phyloP scores from a whole-genome alignment of 192 early-diverging fungal species.

The Coemansia sp. region DNA sequence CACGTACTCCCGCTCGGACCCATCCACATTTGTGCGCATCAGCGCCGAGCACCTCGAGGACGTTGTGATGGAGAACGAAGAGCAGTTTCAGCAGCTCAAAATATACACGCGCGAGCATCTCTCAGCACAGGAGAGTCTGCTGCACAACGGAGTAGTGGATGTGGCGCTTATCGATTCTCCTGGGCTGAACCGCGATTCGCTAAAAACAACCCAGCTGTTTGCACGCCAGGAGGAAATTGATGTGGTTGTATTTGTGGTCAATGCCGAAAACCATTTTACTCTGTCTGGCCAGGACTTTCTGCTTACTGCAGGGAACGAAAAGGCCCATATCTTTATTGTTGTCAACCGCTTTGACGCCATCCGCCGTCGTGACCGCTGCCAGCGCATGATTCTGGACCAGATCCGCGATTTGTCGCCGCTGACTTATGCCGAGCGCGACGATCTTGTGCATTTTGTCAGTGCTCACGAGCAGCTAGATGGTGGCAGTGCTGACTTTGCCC shows the following conservation, averaged over 20 bases:
- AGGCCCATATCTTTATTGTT: constrained; percentile 97
- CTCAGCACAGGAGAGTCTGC: constrained; percentile 62
- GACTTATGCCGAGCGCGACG: constrained; percentile 84
- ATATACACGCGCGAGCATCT: constrained; percentile 69
- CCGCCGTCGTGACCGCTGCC: constrained; percentile 90
- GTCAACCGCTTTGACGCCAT: constrained; percentile 97
- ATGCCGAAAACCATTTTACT: constrained; percentile 99
- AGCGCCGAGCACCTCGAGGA: constrained; percentile 74
- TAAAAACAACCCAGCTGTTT: constrained; percentile 96
- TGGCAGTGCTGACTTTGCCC: constrained; percentile 58
- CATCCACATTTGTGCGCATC: constrained; percentile 68
- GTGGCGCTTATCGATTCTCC: constrained; percentile 97
- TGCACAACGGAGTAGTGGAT: constrained; percentile 96
- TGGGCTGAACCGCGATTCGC: constrained; percentile 95
- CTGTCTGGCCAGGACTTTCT: constrained; percentile 96
- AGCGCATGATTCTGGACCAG: constrained; percentile 92
- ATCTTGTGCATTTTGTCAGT: constrained; percentile 96
- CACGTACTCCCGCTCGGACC: constrained; percentile 67
- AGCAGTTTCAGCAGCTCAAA: constrained; percentile 82
- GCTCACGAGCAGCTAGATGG: constrained; percentile 55
- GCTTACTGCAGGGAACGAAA: constrained; percentile 95
- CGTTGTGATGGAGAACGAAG: constrained; percentile 78
- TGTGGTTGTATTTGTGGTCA: constrained; percentile 98
- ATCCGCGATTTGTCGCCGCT: constrained; percentile 91
- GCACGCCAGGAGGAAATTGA: constrained; percentile 98